Evolutionary conservation across 257 asterid genomes (phyloP).

Genomic region (Plantago elongata): DNA sequence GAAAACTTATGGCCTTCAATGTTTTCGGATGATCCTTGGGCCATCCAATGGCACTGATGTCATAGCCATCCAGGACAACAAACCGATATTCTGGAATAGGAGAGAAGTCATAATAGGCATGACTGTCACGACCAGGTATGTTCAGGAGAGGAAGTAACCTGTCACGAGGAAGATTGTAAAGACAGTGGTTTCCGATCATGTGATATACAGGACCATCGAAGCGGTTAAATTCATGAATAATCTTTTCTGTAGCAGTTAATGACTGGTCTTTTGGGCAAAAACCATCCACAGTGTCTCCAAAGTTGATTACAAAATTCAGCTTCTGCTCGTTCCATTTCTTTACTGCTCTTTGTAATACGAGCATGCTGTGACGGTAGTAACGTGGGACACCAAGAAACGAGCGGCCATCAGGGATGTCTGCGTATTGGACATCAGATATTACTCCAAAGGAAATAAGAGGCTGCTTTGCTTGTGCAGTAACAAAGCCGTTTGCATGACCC

Average conservation of each 20-base stretch:
- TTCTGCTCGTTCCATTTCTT: constrained; percentile 46
- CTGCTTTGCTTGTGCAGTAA: constrained; percentile 34
- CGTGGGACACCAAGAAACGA: constrained; percentile 95
- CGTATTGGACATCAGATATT: constrained; percentile 90
- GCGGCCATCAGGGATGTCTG: constrained; percentile 85
- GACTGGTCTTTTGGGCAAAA: constrained; percentile 83
- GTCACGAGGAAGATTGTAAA: constrained; percentile 91
- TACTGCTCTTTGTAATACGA: constrained; percentile 73
- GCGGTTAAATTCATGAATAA: constrained; percentile 40
- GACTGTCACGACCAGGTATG: constrained; percentile 35
- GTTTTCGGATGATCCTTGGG: constrained; percentile 69
- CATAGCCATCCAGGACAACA: constrained; percentile 81
- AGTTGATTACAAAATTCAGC: constrained; percentile 55
- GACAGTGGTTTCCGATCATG: constrained; percentile 97
- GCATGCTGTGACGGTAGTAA: constrained; percentile 74
- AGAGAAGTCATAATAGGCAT: constrained; percentile 83
- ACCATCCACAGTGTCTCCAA: constrained; percentile 88
- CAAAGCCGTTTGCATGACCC: constrained; percentile 50
- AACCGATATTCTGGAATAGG: constrained; percentile 71
- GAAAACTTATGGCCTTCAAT: constrained; percentile 46
- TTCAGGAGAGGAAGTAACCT: constrained; percentile 63
- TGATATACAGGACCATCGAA: constrained; percentile 71
- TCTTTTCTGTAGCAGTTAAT: constrained; percentile 41
- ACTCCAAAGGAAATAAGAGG: constrained; percentile 94
- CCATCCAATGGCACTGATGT: constrained; percentile 88